Conservation (phyloP, 2,329 filamentous ascomycete species). For the Pseudonectria buxi region DNA sequence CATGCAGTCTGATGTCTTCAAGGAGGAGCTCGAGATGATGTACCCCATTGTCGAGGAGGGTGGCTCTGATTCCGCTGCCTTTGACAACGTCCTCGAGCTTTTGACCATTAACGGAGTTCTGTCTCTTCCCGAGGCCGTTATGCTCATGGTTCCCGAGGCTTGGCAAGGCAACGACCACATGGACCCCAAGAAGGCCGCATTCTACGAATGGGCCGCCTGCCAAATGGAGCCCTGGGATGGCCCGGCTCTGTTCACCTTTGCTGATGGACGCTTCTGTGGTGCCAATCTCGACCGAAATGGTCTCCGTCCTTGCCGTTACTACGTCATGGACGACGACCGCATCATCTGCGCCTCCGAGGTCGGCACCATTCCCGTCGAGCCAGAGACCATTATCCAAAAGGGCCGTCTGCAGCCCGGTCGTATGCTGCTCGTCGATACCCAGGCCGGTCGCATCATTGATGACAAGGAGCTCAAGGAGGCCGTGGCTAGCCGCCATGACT, state of each 20-base stretch:
- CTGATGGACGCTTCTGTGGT: conserved; percentile 92
- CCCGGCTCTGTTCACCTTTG: conserved; percentile 92
- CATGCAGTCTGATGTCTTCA: conserved; percentile 87
- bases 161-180: conserved; percentile 92
- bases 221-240: conserved; percentile 99
- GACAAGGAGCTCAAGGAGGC: conserved; percentile 86
- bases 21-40: conserved; percentile 80
- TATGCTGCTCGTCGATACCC: conserved; percentile 92
- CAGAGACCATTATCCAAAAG: conserved; percentile 85
- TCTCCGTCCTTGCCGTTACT: conserved; percentile 91
- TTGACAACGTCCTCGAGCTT: conserved; percentile 93
- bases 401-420: conserved; percentile 88
- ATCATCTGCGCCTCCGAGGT: conserved; percentile 97
- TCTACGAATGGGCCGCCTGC: conserved; percentile 97
- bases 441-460: conserved; percentile 84
- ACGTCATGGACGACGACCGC: conserved; percentile 91
- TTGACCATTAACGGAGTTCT: conserved; percentile 93
- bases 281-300: conserved; percentile 95
- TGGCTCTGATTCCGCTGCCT: conserved; percentile 92
- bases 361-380: conserved; percentile 85
- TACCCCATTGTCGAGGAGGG: conserved; percentile 96
- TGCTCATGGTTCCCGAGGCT: conserved; percentile 97
- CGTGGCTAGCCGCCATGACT: conserved; percentile 81
- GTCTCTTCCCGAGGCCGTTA: conserved; percentile 90
- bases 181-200: conserved; percentile 92